Conservation (phyloP, 805 yeast species). For the Candida glaebosa region DNA sequence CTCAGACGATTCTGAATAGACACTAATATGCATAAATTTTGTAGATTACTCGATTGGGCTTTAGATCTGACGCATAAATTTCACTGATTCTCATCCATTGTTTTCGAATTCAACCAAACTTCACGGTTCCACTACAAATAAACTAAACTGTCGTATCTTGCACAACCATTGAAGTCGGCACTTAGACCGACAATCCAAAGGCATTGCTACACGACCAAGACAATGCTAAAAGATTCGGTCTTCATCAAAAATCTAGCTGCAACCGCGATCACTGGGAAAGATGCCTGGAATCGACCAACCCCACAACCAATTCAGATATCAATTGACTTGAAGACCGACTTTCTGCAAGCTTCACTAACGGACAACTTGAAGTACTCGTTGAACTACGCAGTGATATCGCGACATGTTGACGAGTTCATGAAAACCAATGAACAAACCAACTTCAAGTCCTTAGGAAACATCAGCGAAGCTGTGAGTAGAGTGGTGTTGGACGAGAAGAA, state of each 20-base stretch:
- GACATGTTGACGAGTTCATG: constrained; percentile 56
- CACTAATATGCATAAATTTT: neutral
- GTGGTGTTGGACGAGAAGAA: constrained; percentile 42
- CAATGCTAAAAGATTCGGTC: constrained; percentile 32
- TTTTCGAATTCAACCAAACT: neutral
- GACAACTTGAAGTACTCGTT: constrained; percentile 82
- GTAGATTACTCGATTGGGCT: neutral
- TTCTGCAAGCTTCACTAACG: constrained; percentile 66
- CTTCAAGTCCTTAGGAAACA: constrained; percentile 39
- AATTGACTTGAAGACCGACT: constrained; percentile 60
- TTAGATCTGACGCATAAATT: neutral
- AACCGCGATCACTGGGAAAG: constrained; percentile 64
- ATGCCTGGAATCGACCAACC: constrained; percentile 67
- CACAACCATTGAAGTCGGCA: constrained; percentile 10
- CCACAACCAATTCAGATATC: constrained; percentile 66
- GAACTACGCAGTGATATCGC: constrained; percentile 82
- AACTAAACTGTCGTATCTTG: neutral
- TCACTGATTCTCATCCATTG: neutral
- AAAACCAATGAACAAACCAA: constrained; percentile 36
- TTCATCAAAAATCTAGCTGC: constrained; percentile 56
- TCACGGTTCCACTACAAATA: neutral
- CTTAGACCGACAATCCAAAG: constrained; percentile 11
- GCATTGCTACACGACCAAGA: constrained; percentile 11
- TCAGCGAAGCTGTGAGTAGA: constrained; percentile 47
- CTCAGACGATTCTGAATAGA: neutral